A percentile compares a stretch with the other conserved stretches of the same genome.
Evolutionary conservation across 768 basidiomycete species (phyloP).

Genomic region (Xerocomus potaroensis): DNA sequence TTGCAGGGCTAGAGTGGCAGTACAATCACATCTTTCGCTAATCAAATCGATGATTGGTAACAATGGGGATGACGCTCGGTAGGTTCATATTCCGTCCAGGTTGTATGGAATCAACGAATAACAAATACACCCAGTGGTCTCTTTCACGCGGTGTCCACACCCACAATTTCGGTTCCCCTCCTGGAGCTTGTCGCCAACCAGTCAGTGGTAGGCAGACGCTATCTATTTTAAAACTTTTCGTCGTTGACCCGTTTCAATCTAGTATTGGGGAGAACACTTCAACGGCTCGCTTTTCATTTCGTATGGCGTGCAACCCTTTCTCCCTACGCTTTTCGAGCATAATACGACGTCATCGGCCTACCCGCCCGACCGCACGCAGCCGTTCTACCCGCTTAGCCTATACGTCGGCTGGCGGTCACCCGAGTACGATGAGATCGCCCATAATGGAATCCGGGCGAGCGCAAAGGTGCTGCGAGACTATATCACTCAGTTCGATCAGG

Average conservation of each 20-base stretch:
- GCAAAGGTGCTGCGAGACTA: constrained; percentile 35
- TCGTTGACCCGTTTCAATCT: neutral
- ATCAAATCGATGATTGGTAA: constrained; percentile 1
- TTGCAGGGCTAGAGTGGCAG: neutral
- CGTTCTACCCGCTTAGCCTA: constrained; percentile 42
- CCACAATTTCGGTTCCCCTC: constrained; percentile 9
- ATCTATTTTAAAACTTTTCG: neutral
- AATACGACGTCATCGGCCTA: constrained; percentile 39
- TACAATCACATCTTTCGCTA: constrained; percentile 15
- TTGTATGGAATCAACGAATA: neutral
- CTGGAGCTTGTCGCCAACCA: constrained; percentile 16
- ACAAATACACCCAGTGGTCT: neutral
- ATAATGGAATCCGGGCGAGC: constrained; percentile 36
- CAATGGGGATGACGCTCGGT: neutral
- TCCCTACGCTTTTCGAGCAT: constrained; percentile 37
- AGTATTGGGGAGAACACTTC: constrained; percentile 10
- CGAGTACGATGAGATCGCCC: constrained; percentile 14
- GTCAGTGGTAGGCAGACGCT: constrained; percentile 12
- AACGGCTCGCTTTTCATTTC: neutral
- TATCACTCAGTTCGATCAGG: constrained; percentile 22
- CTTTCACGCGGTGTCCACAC: constrained; percentile 7
- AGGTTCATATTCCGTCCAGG: neutral
- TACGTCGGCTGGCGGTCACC: constrained; percentile 29
- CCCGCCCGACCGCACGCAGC: constrained; percentile 37
- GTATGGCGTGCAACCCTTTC: constrained; percentile 41